These are phyloP conservation scores for Fomitopsis betulina DNA, from an alignment of 1,284 basidiomycete species.

Conservation along the genomic window DNA sequence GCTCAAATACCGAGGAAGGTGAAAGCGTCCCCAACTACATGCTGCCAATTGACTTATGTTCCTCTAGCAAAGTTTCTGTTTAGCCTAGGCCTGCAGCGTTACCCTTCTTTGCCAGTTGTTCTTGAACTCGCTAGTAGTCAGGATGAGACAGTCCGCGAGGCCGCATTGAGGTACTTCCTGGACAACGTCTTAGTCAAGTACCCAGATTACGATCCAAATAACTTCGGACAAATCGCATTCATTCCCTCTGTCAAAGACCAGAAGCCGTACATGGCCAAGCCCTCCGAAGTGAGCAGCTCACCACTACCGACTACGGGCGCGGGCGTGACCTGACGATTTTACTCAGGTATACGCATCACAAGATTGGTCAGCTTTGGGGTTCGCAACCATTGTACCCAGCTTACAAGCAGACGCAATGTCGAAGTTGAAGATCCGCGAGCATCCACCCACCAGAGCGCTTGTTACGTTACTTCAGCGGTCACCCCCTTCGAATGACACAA, in stretches of 20 bases:
- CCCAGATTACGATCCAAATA: conserved; percentile 51
- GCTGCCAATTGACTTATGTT: not conserved
- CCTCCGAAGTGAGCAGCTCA: conserved; percentile 52
- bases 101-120: conserved; percentile 67
- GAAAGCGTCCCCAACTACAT: conserved; percentile 7
- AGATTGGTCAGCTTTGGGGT: conserved; percentile 75
- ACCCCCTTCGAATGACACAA: conserved; percentile 53
- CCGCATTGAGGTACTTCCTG: conserved; percentile 76
- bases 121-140: conserved; percentile 62
- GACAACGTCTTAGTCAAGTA: conserved; percentile 68
- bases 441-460: conserved; percentile 70
- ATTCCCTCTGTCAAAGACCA: conserved; percentile 69
- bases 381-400: conserved; percentile 57
- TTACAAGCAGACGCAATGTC: conserved; percentile 48
- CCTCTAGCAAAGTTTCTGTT: conserved; percentile 77
- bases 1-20: conserved; percentile 82
- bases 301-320: not conserved
- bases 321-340: not conserved
- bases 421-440: conserved; percentile 73
- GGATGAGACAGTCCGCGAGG: conserved; percentile 41
- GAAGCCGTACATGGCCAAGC: conserved; percentile 54
- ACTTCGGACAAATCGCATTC: conserved; percentile 63
- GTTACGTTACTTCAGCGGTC: conserved; percentile 58
- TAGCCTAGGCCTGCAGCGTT: conserved; percentile 71
- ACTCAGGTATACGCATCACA: conserved; percentile 68